Percentiles rank a stretch among this genome's conserved stretches.
phyloP scores from a whole-genome alignment of 148 eudicot genomes.

The Nepenthes gracilis region DNA sequence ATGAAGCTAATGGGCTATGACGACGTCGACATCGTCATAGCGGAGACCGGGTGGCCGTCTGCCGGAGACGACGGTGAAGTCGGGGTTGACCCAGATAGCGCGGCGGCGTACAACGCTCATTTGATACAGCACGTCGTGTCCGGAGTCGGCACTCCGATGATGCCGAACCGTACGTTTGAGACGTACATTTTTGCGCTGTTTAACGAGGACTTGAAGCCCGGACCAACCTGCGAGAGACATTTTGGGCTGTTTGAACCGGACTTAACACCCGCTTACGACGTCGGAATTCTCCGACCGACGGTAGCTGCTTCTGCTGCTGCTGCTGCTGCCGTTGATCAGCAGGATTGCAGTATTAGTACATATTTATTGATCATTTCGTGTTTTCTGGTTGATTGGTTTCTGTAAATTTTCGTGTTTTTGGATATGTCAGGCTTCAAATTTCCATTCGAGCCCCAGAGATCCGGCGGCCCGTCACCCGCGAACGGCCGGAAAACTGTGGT shows the following conservation, averaged over 20 bases:
- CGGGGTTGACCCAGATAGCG: constrained; percentile 39
- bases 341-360: too few relatives aligned
- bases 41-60: constrained; percentile 77
- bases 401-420: neutral
- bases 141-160: constrained; percentile 55
- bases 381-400: neutral
- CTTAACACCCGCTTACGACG: constrained; percentile 35
- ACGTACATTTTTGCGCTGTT: constrained; percentile 56
- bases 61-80: constrained; percentile 31
- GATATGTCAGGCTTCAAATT: neutral
- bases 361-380: too few relatives aligned
- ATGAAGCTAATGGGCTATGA: constrained; percentile 26
- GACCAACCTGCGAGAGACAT: constrained; percentile 40
- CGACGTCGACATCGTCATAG: constrained; percentile 52
- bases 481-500: neutral
- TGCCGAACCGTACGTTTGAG: constrained; percentile 66
- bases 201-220: constrained; percentile 52
- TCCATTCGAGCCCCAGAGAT: neutral
- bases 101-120: constrained; percentile 41
- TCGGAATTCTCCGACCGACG: constrained; percentile 27
- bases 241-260: constrained; percentile 56
- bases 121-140: constrained; percentile 40
- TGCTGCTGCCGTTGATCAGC: neutral
- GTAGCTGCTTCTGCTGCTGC: neutral
- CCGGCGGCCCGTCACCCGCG: neutral